Conservation (phyloP, 352 stramenopile genomes). For the Halophytophthora polymorphica region DNA sequence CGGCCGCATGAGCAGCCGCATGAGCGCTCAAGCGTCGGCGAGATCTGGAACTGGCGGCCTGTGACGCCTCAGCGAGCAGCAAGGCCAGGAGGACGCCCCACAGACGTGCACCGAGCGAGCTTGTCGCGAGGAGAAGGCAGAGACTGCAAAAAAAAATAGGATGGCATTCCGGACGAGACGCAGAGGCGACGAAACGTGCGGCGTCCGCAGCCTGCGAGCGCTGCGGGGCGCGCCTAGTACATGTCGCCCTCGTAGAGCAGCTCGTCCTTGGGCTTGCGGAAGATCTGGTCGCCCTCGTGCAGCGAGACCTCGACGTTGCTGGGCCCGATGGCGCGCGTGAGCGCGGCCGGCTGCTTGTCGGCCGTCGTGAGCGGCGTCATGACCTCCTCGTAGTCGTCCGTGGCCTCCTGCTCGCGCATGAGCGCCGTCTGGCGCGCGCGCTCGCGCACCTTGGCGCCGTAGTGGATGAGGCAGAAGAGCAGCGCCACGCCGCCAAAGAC, state of each 20-base stretch:
- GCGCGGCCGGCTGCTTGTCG: constrained; percentile 56
- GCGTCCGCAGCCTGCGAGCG: no score
- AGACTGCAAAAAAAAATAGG: no score
- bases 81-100: no score
- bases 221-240: constrained; percentile 74
- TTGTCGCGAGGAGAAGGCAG: no score
- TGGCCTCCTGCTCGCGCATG: constrained; percentile 86
- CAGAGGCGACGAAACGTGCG: no score
- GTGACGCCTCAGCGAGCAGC: not conserved
- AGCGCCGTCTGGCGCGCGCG: constrained; percentile 78
- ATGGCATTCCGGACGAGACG: no score
- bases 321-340: constrained; percentile 66
- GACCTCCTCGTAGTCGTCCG: constrained; percentile 89
- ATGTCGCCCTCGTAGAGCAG: constrained; percentile 88
- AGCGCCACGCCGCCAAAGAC: constrained; percentile 82
- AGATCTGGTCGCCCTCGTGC: constrained; percentile 87
- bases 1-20: no score
- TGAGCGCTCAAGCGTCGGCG: not conserved
- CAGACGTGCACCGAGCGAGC: no score
- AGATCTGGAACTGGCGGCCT: constrained; percentile 1
- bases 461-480: constrained; percentile 80
- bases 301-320: constrained; percentile 75
- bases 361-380: constrained; percentile 84
- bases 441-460: constrained; percentile 77
- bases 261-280: constrained; percentile 79